These are phyloP conservation scores for Wallacemonas rigidus DNA, from an alignment of 208 protist genomes.

Conservation along the genomic window DNA sequence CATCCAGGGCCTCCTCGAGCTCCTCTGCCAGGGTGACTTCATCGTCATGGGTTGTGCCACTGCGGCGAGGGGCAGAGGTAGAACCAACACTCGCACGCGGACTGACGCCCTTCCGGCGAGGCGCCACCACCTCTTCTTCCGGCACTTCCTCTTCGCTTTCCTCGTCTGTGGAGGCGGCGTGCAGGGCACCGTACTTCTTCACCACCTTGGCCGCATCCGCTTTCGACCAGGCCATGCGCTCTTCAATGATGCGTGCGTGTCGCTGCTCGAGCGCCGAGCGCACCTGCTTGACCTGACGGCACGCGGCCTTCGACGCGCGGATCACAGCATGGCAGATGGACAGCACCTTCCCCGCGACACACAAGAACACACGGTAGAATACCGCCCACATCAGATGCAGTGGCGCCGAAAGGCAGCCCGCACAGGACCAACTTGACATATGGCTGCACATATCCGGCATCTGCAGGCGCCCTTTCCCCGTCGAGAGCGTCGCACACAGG, in stretches of 20 bases:
- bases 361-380: slow-evolving; percentile 13
- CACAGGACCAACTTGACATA: not conserved
- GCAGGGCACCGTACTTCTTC: slow-evolving; percentile 13
- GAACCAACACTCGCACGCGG: not conserved
- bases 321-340: slow-evolving; percentile 6
- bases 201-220: slow-evolving; percentile 13
- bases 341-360: not conserved
- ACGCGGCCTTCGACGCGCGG: not conserved
- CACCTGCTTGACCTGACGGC: not conserved
- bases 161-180: not conserved
- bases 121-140: not conserved
- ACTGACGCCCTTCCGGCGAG: not conserved
- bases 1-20: slow-evolving; percentile 13
- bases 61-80: not conserved
- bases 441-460: no score
- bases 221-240: slow-evolving; percentile 5
- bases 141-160: not conserved
- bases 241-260: not conserved
- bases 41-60: slow-evolving; percentile 11
- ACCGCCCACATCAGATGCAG: slow-evolving; percentile 2
- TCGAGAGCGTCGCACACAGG: not conserved
- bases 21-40: slow-evolving; percentile 12
- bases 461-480: not conserved
- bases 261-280: not conserved
- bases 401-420: not conserved